These are phyloP conservation scores for Paraphoma chrysanthemicola DNA, from an alignment of 2,329 filamentous ascomycete species.

Conservation along the genomic window DNA sequence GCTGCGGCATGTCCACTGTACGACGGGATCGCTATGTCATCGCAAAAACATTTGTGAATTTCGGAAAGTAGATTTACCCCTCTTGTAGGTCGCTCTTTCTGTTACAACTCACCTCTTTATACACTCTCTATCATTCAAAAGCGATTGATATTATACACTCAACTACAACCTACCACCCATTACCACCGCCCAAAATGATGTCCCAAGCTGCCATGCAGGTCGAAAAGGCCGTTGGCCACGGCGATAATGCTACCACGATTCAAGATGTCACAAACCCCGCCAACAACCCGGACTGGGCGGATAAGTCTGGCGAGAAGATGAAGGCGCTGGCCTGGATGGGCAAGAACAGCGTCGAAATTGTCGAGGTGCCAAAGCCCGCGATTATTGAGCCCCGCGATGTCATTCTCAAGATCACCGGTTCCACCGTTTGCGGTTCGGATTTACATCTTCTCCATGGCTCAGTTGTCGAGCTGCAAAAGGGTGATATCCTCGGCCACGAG, in stretches of 20 bases:
- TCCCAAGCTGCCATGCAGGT: conserved; percentile 66
- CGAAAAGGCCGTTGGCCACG: conserved; percentile 74
- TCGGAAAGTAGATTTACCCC: conserved; percentile 21
- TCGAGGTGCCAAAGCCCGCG: conserved; percentile 72
- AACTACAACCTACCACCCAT: conserved; percentile 4
- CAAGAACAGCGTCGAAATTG: conserved; percentile 77
- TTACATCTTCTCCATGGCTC: conserved; percentile 62
- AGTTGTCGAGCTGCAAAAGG: conserved; percentile 59
- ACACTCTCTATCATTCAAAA: background rate
- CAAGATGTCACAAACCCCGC: conserved; percentile 75
- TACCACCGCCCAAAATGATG: conserved; percentile 36
- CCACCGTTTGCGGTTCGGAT: conserved; percentile 68
- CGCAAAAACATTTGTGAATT: conserved; percentile 8
- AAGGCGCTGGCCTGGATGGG: conserved; percentile 83
- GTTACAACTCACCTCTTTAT: conserved; percentile 1
- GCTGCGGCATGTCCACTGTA: conserved; percentile 10
- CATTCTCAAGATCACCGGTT: conserved; percentile 77
- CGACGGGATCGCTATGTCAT: conserved; percentile 1
- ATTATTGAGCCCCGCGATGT: conserved; percentile 78
- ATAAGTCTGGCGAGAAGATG: conserved; percentile 68
- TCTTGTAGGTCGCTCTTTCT: background rate
- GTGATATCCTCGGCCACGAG: conserved; percentile 61
- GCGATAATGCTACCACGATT: conserved; percentile 66
- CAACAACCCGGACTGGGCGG: conserved; percentile 44
- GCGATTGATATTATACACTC: background rate